Conservation (phyloP, 257 asterid genomes). For the Coffea canephora region DNA sequence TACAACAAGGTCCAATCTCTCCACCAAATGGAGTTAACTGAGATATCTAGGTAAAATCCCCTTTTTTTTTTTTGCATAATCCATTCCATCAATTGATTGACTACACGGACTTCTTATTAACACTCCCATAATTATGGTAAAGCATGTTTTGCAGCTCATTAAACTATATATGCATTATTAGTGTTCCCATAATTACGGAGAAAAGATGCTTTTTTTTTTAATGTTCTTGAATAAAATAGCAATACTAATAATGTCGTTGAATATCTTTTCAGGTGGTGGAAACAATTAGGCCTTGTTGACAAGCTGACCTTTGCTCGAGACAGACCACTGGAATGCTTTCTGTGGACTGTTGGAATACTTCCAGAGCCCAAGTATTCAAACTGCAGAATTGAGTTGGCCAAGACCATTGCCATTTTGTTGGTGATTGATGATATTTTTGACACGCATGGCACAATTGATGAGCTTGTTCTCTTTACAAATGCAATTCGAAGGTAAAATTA, state of each 20-base stretch:
- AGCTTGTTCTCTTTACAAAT: conserved; percentile 55
- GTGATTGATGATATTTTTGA: conserved; percentile 68
- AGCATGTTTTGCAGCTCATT: no score
- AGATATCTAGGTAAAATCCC: conserved; percentile 40
- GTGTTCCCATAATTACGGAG: no score
- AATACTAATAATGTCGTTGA: neutral
- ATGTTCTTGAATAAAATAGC: neutral
- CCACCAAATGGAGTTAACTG: conserved; percentile 55
- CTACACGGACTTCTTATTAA: neutral
- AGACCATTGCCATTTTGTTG: conserved; percentile 49
- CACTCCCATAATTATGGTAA: no score
- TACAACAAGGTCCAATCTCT: conserved; percentile 51
- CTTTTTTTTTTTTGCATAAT: neutral
- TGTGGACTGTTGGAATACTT: conserved; percentile 65
- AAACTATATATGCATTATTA: no score
- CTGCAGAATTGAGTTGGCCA: conserved; percentile 64
- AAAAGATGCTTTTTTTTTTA: no score
- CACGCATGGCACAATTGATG: conserved; percentile 55
- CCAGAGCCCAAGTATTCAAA: conserved; percentile 58
- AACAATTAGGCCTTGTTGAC: conserved; percentile 54
- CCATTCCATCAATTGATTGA: neutral
- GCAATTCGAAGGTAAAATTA: conserved; percentile 53
- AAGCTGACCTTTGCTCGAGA: conserved; percentile 60
- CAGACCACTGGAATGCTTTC: conserved; percentile 61
- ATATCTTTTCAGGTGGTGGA: conserved; percentile 59